A percentile compares a stretch with the other conserved stretches of the same genome.
These are phyloP conservation scores for Peronospora belbahrii DNA, from an alignment of 352 stramenopile species.

Conservation along the genomic window DNA sequence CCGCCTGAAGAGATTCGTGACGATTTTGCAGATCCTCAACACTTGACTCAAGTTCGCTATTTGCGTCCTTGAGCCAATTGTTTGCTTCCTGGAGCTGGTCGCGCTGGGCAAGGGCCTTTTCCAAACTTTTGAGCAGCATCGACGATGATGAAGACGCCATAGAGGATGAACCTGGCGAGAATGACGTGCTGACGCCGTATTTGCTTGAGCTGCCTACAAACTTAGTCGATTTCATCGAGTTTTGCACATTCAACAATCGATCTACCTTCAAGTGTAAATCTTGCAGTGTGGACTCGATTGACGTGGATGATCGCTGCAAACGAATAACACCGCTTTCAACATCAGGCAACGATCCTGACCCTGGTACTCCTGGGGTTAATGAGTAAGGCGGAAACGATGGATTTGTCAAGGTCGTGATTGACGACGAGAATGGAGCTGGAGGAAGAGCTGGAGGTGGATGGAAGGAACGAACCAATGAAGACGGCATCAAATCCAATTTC, in stretches of 20 bases:
- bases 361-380: conserved; percentile 1
- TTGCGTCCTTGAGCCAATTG: conserved; percentile 38
- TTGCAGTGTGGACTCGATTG: conserved; percentile 64
- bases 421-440: conserved; percentile 18
- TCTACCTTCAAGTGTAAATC: conserved; percentile 80
- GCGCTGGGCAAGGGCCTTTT: conserved; percentile 60
- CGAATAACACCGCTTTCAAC: conserved; percentile 59
- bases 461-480: conserved; percentile 17
- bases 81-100: conserved; percentile 59
- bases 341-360: conserved; percentile 23
- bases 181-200: conserved; percentile 6
- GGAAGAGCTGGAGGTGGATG: conserved; percentile 11
- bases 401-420: conserved; percentile 24
- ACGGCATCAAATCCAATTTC: conserved; percentile 26
- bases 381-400: conserved; percentile 14
- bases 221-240: conserved; percentile 38
- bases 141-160: conserved; percentile 33
- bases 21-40: conserved; percentile 55
- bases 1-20: conserved; percentile 51
- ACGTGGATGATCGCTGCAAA: conserved; percentile 69
- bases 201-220: conserved; percentile 31
- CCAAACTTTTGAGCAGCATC: conserved; percentile 61
- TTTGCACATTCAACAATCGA: conserved; percentile 54
- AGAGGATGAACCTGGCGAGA: conserved; percentile 21
- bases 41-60: conserved; percentile 41